Percentiles rank a stretch among this genome's conserved stretches.
These are phyloP conservation scores for Phaffomyces antillensis DNA, from an alignment of 805 yeast genomes.

Conservation along the genomic window DNA sequence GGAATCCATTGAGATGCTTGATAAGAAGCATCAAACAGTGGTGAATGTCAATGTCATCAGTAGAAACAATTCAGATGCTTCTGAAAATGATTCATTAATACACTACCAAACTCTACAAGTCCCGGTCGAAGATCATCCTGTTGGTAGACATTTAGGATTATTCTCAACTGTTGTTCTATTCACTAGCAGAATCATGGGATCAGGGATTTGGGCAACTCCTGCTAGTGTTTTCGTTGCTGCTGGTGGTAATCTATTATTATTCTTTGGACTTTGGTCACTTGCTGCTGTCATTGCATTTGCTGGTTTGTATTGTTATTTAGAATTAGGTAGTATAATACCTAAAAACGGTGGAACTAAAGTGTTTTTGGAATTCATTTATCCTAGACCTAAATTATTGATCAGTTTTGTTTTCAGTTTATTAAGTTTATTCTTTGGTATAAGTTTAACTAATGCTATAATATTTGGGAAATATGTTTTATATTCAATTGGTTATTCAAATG, in stretches of 20 bases:
- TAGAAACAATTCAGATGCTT: slow-evolving; percentile 18
- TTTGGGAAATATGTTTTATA: slow-evolving; percentile 55
- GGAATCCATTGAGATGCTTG: neutral
- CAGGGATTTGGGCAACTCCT: slow-evolving; percentile 73
- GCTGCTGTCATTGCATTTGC: slow-evolving; percentile 59
- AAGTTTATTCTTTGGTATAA: slow-evolving; percentile 47
- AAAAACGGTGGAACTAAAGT: slow-evolving; percentile 73
- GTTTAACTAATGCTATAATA: slow-evolving; percentile 47
- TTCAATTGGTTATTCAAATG: slow-evolving; percentile 35
- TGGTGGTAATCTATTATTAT: slow-evolving; percentile 59
- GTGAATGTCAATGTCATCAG: slow-evolving; percentile 11
- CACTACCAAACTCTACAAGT: slow-evolving; percentile 1
- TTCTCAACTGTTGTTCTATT: slow-evolving; percentile 59
- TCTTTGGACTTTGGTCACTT: slow-evolving; percentile 54
- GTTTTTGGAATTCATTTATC: slow-evolving; percentile 61
- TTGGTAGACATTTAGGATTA: slow-evolving; percentile 68
- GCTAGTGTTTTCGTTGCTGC: slow-evolving; percentile 56
- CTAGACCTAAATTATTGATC: slow-evolving; percentile 48
- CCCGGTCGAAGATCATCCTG: slow-evolving; percentile 37
- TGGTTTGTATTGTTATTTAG: slow-evolving; percentile 60
- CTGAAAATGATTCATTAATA: slow-evolving; percentile 3
- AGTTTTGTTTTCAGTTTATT: slow-evolving; percentile 44
- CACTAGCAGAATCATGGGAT: slow-evolving; percentile 65
- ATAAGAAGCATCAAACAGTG: slow-evolving; percentile 8
- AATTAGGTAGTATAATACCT: slow-evolving; percentile 64